Evolutionary conservation across 78 protist species (phyloP).

Genomic region (Dictyostelium discoideum): DNA sequence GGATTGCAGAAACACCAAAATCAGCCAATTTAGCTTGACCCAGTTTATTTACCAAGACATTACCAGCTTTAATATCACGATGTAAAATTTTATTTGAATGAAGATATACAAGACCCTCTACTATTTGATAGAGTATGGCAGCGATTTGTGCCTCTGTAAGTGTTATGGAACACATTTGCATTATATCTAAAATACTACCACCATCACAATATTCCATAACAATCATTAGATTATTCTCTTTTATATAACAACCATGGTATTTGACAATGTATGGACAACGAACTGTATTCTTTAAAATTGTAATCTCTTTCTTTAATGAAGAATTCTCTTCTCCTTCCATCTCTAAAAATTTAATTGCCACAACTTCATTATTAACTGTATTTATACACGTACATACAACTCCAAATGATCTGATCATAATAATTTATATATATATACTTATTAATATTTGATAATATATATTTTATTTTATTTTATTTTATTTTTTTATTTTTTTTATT

Average conservation of each 20-base stretch:
- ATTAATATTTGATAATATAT: background rate
- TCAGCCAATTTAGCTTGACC: constrained; percentile 84
- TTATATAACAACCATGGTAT: constrained; percentile 85
- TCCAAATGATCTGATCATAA: constrained; percentile 61
- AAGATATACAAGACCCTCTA: constrained; percentile 85
- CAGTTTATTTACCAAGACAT: constrained; percentile 66
- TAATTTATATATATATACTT: background rate
- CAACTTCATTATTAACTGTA: constrained; percentile 42
- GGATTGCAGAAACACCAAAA: constrained; percentile 82
- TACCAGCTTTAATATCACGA: constrained; percentile 90
- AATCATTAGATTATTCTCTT: constrained; percentile 80
- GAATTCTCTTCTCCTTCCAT: constrained; percentile 81
- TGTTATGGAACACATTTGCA: constrained; percentile 68
- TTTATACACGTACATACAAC: constrained; percentile 84
- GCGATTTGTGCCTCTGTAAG: constrained; percentile 69
- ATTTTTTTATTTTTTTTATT: too few relatives aligned
- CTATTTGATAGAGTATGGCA: constrained; percentile 49
- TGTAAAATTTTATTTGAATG: constrained; percentile 82
- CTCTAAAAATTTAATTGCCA: constrained; percentile 84
- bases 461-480: background rate
- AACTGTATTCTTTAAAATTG: constrained; percentile 75
- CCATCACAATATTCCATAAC: constrained; percentile 87
- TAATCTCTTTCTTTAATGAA: constrained; percentile 68
- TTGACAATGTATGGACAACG: constrained; percentile 74
- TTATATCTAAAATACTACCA: constrained; percentile 79